Evolutionary conservation across 495 filamentous ascomycete species (phyloP).

Genomic region (Lasiosphaeris hirsuta): DNA sequence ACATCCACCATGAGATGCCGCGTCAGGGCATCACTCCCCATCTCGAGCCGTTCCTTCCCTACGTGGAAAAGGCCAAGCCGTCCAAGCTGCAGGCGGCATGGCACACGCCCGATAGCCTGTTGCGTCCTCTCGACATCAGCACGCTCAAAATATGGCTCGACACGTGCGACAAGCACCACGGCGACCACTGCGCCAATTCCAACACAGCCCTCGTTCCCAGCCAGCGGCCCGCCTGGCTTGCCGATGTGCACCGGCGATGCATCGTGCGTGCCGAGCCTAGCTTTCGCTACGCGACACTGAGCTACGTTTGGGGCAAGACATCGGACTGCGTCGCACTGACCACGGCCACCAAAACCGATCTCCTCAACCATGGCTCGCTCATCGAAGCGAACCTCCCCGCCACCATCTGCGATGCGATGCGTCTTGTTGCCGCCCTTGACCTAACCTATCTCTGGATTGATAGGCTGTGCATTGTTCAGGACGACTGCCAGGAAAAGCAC

Average conservation of each 20-base stretch:
- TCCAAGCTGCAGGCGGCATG: neutral
- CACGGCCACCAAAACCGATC: neutral
- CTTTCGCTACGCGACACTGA: constrained; percentile 17
- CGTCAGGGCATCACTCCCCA: constrained; percentile 16
- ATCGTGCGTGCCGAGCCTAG: constrained; percentile 5
- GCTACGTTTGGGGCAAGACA: constrained; percentile 26
- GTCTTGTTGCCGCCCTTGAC: constrained; percentile 16
- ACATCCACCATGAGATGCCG: constrained; percentile 9
- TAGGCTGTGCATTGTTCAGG: constrained; percentile 35
- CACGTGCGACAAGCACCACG: constrained; percentile 16
- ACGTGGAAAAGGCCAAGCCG: constrained; percentile 16
- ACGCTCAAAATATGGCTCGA: constrained; percentile 16
- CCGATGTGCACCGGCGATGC: constrained; percentile 16
- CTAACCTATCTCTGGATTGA: constrained; percentile 35
- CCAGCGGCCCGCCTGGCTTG: constrained; percentile 11
- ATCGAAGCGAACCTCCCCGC: constrained; percentile 10
- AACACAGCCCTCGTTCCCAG: neutral
- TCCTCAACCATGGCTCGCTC: constrained; percentile 6
- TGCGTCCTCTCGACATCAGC: constrained; percentile 11
- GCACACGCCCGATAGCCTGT: constrained; percentile 10
- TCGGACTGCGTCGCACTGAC: constrained; percentile 4
- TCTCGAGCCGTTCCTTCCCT: constrained; percentile 17
- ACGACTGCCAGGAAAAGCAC: constrained; percentile 24
- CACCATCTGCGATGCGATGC: constrained; percentile 29
- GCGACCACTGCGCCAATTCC: constrained; percentile 1